Percentiles rank a stretch among this genome's conserved stretches.
Conservation (phyloP, 2,329 filamentous ascomycete genomes). For the Paecilomyces variotii region DNA sequence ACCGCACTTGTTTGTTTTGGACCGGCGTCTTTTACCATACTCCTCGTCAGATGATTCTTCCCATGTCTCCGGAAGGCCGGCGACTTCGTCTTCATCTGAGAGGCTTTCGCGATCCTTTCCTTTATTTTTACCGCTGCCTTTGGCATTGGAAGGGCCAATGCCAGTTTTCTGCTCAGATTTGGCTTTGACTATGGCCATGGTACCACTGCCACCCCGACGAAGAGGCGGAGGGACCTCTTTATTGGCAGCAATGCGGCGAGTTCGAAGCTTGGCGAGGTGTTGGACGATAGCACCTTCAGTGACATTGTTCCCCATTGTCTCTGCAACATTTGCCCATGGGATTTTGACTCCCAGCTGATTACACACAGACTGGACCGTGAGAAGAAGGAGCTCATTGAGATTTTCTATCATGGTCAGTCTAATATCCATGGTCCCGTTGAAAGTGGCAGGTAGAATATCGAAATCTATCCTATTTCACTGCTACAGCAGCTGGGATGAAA, state of each 20-base stretch:
- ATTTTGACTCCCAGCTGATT: slow-evolving; percentile 29
- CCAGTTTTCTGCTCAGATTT: background rate
- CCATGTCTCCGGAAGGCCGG: background rate
- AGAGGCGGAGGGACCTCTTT: slow-evolving; percentile 33
- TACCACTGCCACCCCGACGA: slow-evolving; percentile 23
- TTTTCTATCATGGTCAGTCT: slow-evolving; percentile 25
- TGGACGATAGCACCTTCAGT: slow-evolving; percentile 39
- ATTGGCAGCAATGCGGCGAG: slow-evolving; percentile 21
- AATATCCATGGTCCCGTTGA: background rate
- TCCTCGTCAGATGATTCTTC: slow-evolving; percentile 1
- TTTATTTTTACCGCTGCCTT: background rate
- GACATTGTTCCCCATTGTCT: slow-evolving; percentile 31
- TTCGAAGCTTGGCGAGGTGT: slow-evolving; percentile 39
- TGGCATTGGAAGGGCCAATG: background rate
- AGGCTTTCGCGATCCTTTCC: background rate
- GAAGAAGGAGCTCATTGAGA: slow-evolving; percentile 34
- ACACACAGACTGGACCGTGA: slow-evolving; percentile 35
- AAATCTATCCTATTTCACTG: too few relatives aligned
- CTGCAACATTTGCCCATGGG: slow-evolving; percentile 35
- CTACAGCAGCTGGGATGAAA: background rate
- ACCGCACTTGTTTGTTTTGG: slow-evolving; percentile 1
- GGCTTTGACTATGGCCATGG: slow-evolving; percentile 6
- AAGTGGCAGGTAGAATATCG: too few relatives aligned
- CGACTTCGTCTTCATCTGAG: background rate
- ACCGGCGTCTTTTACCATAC: background rate